Evolutionary conservation across 1,139 yeast species (phyloP).

Genomic region (Candida glucosophila): DNA sequence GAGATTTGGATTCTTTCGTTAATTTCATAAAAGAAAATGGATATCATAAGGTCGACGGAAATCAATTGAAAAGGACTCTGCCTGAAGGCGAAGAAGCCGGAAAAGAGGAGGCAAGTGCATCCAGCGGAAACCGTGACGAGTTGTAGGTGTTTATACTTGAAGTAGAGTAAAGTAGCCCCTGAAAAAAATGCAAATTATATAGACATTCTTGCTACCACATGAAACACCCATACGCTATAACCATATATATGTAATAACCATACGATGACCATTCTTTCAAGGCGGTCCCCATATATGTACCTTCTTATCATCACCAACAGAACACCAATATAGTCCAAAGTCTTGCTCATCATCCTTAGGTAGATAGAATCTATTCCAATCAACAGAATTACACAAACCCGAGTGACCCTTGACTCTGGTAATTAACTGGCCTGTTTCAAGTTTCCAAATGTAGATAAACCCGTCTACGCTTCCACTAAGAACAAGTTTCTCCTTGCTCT

Average conservation of each 20-base stretch:
- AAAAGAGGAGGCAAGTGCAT: constrained; percentile 10
- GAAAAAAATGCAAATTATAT: no score
- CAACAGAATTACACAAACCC: constrained; percentile 64
- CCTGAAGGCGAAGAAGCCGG: constrained; percentile 5
- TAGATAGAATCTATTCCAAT: constrained; percentile 49
- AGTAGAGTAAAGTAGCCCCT: background rate
- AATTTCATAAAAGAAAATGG: constrained; percentile 64
- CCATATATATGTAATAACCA: constrained; percentile 2
- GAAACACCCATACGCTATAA: constrained; percentile 1
- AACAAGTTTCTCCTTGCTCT: constrained; percentile 54
- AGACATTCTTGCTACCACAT: no score
- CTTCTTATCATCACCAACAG: constrained; percentile 75
- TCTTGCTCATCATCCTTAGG: constrained; percentile 16
- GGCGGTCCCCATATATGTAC: constrained; percentile 59
- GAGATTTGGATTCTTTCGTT: constrained; percentile 68
- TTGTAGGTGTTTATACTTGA: constrained; percentile 15
- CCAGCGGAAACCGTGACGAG: constrained; percentile 33
- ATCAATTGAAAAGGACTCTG: constrained; percentile 16
- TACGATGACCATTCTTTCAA: constrained; percentile 5
- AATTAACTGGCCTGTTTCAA: constrained; percentile 61
- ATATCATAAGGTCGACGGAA: constrained; percentile 49
- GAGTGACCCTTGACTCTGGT: constrained; percentile 55
- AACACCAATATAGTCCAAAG: constrained; percentile 55
- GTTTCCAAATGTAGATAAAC: constrained; percentile 71
- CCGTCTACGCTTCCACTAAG: constrained; percentile 84